Conservation (phyloP, 108 stramenopile genomes). For the Seminavis robusta region DNA sequence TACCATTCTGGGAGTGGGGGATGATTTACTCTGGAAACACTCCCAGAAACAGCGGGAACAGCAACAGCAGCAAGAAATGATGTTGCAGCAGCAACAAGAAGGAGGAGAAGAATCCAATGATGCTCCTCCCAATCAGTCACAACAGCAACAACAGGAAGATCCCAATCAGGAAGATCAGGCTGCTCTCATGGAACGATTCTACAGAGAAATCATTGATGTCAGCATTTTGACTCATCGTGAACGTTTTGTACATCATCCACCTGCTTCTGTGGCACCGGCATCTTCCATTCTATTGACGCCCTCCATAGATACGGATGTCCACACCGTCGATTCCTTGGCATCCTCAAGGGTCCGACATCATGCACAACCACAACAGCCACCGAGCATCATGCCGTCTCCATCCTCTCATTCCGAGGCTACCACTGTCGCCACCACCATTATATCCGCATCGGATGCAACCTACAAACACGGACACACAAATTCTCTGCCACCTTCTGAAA, state of each 20-base stretch:
- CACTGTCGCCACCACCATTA: too few relatives aligned
- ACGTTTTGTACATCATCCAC: too few relatives aligned
- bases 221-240: slow-evolving; percentile 18
- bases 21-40: slow-evolving; percentile 46
- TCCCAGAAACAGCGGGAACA: slow-evolving; percentile 16
- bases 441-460: too few relatives aligned
- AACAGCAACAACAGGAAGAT: neutral
- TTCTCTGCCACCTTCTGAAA: too few relatives aligned
- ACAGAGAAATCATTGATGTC: slow-evolving; percentile 70
- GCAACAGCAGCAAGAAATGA: neutral
- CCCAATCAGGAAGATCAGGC: slow-evolving; percentile 32
- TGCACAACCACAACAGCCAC: neutral
- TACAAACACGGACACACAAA: too few relatives aligned
- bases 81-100: too few relatives aligned
- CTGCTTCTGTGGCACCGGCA: too few relatives aligned
- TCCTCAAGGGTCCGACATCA: neutral
- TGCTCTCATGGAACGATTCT: slow-evolving; percentile 54
- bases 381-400: neutral
- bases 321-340: neutral
- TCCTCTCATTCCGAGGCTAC: slow-evolving; percentile 7
- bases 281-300: too few relatives aligned
- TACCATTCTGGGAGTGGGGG: slow-evolving; percentile 73
- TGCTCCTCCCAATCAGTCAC: neutral
- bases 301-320: too few relatives aligned
- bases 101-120: neutral